Conservation (phyloP, 441 rosid species). For the Erysimum cheiri region DNA sequence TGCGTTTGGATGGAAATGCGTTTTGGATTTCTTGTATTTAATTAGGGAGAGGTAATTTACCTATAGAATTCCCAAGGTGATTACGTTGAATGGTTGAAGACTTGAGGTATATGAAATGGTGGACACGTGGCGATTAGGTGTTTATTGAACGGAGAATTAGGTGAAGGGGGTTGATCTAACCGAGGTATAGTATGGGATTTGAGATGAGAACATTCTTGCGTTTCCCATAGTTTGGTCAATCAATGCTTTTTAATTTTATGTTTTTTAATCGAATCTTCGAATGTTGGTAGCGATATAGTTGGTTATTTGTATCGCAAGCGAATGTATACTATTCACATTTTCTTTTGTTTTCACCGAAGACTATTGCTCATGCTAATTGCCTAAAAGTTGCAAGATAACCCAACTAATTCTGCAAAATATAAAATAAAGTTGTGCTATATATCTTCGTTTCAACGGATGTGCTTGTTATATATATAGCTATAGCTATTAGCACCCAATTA, state of each 20-base stretch:
- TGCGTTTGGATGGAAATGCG: constrained; percentile 35
- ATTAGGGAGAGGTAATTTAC: background rate
- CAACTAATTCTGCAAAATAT: background rate
- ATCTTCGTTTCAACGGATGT: background rate
- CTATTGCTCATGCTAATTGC: too few relatives aligned
- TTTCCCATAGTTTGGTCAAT: constrained; percentile 11
- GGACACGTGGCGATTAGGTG: constrained; percentile 30
- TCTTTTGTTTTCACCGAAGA: background rate
- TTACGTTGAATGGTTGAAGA: background rate
- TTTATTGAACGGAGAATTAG: constrained; percentile 19
- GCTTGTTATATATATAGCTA: background rate
- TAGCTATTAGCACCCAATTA: background rate
- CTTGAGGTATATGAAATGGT: background rate
- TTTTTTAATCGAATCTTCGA: background rate
- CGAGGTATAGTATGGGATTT: background rate
- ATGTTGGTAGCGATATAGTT: constrained; percentile 16
- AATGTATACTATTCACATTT: background rate
- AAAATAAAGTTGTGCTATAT: background rate
- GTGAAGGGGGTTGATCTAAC: constrained; percentile 41
- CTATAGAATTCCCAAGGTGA: background rate
- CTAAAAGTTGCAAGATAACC: too few relatives aligned
- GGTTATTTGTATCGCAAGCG: background rate
- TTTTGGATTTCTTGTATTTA: constrained; percentile 18
- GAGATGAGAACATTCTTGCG: constrained; percentile 21
- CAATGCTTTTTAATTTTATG: background rate